Conservation (phyloP, 768 basidiomycete species). For the Mycena olivaceomarginata region DNA sequence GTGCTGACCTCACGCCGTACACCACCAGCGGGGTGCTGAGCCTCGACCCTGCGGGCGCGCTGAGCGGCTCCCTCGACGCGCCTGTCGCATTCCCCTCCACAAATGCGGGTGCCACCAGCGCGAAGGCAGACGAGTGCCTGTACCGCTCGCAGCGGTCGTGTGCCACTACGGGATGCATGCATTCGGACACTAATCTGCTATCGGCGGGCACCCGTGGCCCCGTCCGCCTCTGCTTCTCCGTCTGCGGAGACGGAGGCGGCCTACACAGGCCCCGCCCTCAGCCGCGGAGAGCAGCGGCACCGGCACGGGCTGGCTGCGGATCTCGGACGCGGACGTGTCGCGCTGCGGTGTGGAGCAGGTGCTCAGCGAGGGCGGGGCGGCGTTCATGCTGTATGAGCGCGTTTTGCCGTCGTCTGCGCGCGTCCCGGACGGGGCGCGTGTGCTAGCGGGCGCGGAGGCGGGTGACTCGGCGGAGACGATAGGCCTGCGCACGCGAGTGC, state of each 20-base stretch:
- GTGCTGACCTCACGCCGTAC: constrained; percentile 93
- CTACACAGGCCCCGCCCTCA: constrained; percentile 50
- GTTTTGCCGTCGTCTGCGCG: constrained; percentile 11
- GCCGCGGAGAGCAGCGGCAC: constrained; percentile 51
- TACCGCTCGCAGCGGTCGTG: constrained; percentile 93
- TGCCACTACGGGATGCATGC: constrained; percentile 96
- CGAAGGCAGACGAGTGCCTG: constrained; percentile 63
- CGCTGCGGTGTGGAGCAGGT: constrained; percentile 87
- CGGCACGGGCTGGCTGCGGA: constrained; percentile 89
- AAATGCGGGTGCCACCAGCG: not conserved
- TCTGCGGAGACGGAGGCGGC: constrained; percentile 47
- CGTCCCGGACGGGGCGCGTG: not conserved
- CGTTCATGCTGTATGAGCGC: constrained; percentile 96
- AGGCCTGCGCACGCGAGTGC: not conserved
- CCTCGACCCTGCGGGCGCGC: constrained; percentile 77
- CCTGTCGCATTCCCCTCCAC: not conserved
- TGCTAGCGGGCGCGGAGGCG: not conserved
- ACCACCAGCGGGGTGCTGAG: constrained; percentile 79
- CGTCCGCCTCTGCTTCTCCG: too few species aligned
- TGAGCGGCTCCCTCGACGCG: constrained; percentile 61
- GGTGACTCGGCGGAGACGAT: constrained; percentile 38
- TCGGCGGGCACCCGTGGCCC: constrained; percentile 83
- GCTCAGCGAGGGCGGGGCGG: constrained; percentile 81
- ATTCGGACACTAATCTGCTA: constrained; percentile 97
- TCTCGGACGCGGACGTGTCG: constrained; percentile 89